phyloP scores from a whole-genome alignment of 225 moss, liverwort and hornwort species.

The Pseudisothecium myosuroides region DNA sequence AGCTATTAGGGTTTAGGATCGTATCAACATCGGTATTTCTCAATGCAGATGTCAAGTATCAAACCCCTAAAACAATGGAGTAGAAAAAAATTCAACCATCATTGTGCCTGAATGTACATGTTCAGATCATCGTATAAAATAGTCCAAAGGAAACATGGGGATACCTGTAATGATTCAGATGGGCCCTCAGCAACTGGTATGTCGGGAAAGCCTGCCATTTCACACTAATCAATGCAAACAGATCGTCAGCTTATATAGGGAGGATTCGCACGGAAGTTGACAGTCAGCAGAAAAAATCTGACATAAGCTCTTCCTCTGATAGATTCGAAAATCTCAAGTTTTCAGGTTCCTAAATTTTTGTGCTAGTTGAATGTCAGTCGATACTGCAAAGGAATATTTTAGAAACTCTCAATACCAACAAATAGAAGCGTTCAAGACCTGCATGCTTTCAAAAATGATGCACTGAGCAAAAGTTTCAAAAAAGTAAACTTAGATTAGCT shows the following conservation, averaged over 20 bases:
- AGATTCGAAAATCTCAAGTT: neutral
- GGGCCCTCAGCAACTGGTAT: slow-evolving; percentile 83
- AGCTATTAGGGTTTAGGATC: neutral
- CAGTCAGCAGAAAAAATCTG: neutral
- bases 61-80: neutral
- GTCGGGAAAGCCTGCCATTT: slow-evolving; percentile 54
- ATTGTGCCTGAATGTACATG: neutral
- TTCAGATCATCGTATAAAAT: neutral
- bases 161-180: slow-evolving; percentile 47
- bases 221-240: slow-evolving; percentile 50
- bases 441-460: neutral
- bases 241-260: neutral
- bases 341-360: neutral
- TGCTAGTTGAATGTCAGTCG: neutral
- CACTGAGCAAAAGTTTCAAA: neutral
- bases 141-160: neutral
- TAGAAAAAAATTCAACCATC: neutral
- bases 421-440: neutral
- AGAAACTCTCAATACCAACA: neutral
- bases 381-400: neutral
- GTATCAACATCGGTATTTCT: neutral
- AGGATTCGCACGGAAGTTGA: neutral
- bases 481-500: neutral
- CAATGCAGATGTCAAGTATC: neutral
- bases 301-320: neutral